A percentile compares a stretch with the other conserved stretches of the same genome.
Evolutionary conservation across 2,329 filamentous ascomycete genomes (phyloP).

Genomic region (Cryoendolithus antarcticus): DNA sequence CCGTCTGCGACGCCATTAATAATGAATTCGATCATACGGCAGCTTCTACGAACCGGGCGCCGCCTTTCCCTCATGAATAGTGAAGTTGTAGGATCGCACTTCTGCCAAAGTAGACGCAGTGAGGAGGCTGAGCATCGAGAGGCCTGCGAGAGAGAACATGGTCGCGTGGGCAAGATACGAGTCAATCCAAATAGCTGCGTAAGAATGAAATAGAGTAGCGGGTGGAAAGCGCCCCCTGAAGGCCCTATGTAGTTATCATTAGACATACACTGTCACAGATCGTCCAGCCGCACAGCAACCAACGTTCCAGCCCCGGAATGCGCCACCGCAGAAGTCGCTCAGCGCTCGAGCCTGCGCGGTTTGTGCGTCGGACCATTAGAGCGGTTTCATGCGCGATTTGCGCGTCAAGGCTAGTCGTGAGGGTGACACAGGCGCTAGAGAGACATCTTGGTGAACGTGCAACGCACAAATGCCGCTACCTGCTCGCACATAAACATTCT

Average conservation of each 20-base stretch:
- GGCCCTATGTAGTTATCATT: background rate
- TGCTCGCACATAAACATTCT: no score
- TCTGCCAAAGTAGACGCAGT: background rate
- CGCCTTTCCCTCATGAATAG: background rate
- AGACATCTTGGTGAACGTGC: no score
- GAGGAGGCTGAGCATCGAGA: slow-evolving; percentile 1
- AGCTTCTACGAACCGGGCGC: background rate
- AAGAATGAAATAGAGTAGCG: no score
- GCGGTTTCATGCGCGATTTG: background rate
- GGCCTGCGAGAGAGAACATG: background rate
- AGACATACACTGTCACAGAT: slow-evolving; percentile 1
- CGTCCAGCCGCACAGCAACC: background rate
- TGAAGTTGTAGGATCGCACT: slow-evolving; percentile 3
- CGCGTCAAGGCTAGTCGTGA: background rate
- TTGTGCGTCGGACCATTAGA: background rate
- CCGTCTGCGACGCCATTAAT: background rate
- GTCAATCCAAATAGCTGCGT: background rate
- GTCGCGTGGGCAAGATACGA: slow-evolving; percentile 1
- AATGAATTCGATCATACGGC: background rate
- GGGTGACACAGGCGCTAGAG: background rate
- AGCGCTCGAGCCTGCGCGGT: background rate
- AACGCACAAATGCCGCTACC: no score
- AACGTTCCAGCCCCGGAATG: background rate
- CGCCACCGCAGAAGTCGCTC: slow-evolving; percentile 1
- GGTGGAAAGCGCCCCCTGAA: background rate